Evolutionary conservation across 2,329 filamentous ascomycete genomes (phyloP), one percentile per base, ranked within the genome.

Genomic region (Torrubiellomyces zombiae): DNA sequence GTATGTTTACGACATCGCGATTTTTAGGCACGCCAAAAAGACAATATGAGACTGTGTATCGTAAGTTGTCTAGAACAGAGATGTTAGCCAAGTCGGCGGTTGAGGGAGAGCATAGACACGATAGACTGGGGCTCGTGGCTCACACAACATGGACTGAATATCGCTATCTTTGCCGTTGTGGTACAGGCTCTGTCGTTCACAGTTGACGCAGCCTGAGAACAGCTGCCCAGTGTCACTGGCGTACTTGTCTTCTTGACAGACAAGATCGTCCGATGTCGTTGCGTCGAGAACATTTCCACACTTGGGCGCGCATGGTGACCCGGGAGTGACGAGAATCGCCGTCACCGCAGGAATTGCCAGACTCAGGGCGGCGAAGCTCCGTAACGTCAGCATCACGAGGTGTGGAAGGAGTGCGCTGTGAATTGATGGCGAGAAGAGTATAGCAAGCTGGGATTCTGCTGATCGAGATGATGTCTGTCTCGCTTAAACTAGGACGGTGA

Each of bases 41-140:
- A 37, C 70, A 75, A 36, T 59, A 58, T 2, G 60, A 61, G 2
- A 61, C 34, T 5, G 64, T 54, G 37, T 59, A 72, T 38, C 69
- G 56, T 26, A 72, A 34, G 34, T 74, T 74, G 33, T 71, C 67
- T 72, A 19, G 4, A 21, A 15, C 25, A 10, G 7, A 4, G 9
- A 10, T 20, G n/a, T 28, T 17, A 26, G 20, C 26, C 20, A 14
- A 8, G 6, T 18, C 11, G 9, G 7, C 12, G 4, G 8, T 10
- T 13, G 16, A 11, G 6, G 15, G 9, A n/a, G 15, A 22, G 12
- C n/a, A 16, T 15, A 11, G 10, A 53, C 66, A 37, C n/a, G n/a
- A n/a, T n/a, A n/a, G n/a, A n/a, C n/a, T n/a, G n/a, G n/a, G n/a
- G n/a, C n/a, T n/a, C n/a, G n/a, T n/a, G n/a, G n/a, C n/a, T n/a